Percentiles rank a stretch among this genome's conserved stretches.
Evolutionary conservation across 106 monocot species (phyloP).

Genomic region (Platanthera zijinensis): DNA sequence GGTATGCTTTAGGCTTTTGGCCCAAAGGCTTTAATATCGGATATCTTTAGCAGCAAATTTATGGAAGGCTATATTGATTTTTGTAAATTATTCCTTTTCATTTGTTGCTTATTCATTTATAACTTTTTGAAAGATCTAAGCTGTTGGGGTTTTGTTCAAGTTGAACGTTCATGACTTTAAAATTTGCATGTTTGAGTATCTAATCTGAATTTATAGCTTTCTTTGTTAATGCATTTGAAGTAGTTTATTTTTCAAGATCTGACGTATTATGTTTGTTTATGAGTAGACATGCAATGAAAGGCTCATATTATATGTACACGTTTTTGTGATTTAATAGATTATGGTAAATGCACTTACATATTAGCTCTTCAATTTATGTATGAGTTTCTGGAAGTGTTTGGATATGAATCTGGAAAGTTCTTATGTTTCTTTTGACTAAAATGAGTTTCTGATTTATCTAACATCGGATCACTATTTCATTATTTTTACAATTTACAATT

Average conservation of each 20-base stretch:
- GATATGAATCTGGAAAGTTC: too few species aligned
- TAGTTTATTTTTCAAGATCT: neutral
- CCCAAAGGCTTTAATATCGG: neutral
- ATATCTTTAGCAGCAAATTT: neutral
- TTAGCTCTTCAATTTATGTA: neutral
- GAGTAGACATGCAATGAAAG: neutral
- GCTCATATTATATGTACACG: neutral
- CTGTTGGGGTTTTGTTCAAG: neutral
- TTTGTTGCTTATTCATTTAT: neutral
- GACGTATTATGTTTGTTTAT: neutral
- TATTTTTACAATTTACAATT: too few species aligned
- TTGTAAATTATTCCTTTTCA: neutral
- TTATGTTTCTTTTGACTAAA: too few species aligned
- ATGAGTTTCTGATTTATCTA: too few species aligned
- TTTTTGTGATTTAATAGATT: neutral
- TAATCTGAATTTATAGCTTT: neutral
- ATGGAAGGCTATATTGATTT: neutral
- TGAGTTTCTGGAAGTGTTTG: neutral
- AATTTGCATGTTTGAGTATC: neutral
- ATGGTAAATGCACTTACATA: neutral
- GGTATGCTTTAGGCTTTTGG: slow-evolving; percentile 30
- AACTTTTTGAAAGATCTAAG: neutral
- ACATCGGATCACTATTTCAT: too few species aligned
- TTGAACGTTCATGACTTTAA: neutral
- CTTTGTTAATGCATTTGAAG: neutral